A percentile compares a stretch with the other conserved stretches of the same genome.
These are phyloP conservation scores for Naematelia encephala DNA, from an alignment of 768 basidiomycete species.

Conservation along the genomic window DNA sequence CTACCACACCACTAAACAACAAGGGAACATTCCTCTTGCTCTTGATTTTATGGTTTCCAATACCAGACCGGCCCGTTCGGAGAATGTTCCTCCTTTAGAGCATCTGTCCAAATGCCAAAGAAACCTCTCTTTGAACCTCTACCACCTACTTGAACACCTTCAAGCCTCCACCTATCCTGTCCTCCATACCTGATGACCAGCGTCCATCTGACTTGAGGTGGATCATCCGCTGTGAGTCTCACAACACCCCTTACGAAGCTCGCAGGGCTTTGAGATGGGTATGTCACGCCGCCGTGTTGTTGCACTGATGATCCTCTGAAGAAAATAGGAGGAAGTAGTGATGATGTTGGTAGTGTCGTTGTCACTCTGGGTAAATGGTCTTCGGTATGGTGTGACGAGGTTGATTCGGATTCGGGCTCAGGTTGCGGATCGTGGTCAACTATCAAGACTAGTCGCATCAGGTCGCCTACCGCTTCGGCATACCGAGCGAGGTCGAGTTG, in stretches of 20 bases:
- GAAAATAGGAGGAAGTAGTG: conserved; percentile 35
- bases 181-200: conserved; percentile 45
- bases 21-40: no score
- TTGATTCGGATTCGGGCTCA: not conserved
- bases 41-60: conserved; percentile 18
- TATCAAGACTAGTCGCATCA: conserved; percentile 31
- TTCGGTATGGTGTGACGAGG: not conserved
- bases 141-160: conserved; percentile 47
- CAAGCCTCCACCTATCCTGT: conserved; percentile 46
- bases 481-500: conserved; percentile 33
- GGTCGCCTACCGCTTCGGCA: conserved; percentile 41
- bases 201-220: conserved; percentile 48
- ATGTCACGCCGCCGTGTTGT: conserved; percentile 8
- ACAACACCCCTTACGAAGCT: conserved; percentile 38
- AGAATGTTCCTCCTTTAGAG: conserved; percentile 32
- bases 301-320: conserved; percentile 35
- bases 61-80: conserved; percentile 47
- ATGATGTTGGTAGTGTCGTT: conserved; percentile 26
- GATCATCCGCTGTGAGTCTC: conserved; percentile 40
- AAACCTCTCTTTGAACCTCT: conserved; percentile 41
- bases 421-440: conserved; percentile 15
- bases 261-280: conserved; percentile 13
- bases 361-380: conserved; percentile 17
- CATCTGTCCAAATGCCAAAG: conserved; percentile 46
- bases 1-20: not conserved